Base-by-base conservation (phyloP, 2,329 filamentous ascomycete species). In the Diplodia corticola region DNA sequence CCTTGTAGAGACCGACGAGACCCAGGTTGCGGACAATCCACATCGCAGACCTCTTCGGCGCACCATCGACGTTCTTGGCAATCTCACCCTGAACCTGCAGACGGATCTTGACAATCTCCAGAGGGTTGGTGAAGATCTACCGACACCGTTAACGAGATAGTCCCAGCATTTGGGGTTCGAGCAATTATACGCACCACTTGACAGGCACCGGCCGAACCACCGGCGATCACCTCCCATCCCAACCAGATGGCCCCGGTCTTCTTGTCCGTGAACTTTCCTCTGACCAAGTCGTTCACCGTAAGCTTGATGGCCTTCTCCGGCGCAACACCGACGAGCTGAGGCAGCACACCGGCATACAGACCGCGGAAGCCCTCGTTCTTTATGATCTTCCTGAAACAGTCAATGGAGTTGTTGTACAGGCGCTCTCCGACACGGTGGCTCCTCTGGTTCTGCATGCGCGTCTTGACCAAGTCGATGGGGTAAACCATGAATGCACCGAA, bases 401-500 rank as follows among this genome's bases (percentile, higher is more conserved):
- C 95, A 69, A 97, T 81, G 54, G 94, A 98, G 84, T 99, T 99
- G 80, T 96, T 97, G 82, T 99, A 99, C 68, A 98, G 81, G 68
- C 91, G 84, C 78, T 97, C 90, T 66, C 95, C 95, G 0, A 93
- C 92, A 60, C 90, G 87, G 4, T 87, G 87, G 61, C 88, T 88
- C 71, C 95, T 88, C 83, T 99, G 95, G 82, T 99, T 99, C 80
- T 99, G 95, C 89, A 99, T 91, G 68, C 95, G 89, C 1, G 95
- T 99, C 86, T 99, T 99, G 78, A 99, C 95, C 68, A 99, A 82
- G 82, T 99, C 95, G 75, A 99, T 98, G 26, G 95, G 95, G 78
- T 99, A 99, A 64, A 99, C 95, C 92, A 99, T 97, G 78, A 99
- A 98, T 13, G 95, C 95, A 77, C 95, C 95, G 76, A 99, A 99